Conservation (phyloP, 192 early-diverging fungal species). For the Mycoemilia scoparia region DNA sequence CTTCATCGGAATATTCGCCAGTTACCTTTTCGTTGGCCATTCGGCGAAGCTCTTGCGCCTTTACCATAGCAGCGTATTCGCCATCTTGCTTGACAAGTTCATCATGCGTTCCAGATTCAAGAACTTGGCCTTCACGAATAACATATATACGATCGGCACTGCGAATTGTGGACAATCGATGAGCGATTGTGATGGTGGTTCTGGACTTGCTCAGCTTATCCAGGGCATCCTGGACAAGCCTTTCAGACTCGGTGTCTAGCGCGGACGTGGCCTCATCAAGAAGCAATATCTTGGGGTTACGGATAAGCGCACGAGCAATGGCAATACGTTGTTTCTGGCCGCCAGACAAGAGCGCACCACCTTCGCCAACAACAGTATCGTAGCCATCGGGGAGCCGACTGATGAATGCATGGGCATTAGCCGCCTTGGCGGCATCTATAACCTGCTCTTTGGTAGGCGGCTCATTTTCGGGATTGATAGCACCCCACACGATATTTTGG, state of each 20-base stretch:
- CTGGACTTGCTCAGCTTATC: slow-evolving; percentile 54
- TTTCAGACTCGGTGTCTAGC: slow-evolving; percentile 61
- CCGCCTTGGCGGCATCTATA: slow-evolving; percentile 37
- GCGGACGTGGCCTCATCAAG: slow-evolving; percentile 84
- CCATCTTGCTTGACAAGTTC: slow-evolving; percentile 38
- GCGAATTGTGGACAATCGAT: slow-evolving; percentile 75
- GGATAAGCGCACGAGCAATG: slow-evolving; percentile 81
- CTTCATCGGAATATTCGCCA: too few species aligned
- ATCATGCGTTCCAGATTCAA: slow-evolving; percentile 62
- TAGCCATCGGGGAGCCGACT: slow-evolving; percentile 52
- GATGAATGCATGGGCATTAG: slow-evolving; percentile 67
- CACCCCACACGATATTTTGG: slow-evolving; percentile 67
- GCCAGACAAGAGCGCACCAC: slow-evolving; percentile 61
- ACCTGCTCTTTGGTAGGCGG: slow-evolving; percentile 56
- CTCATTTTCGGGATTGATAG: slow-evolving; percentile 23
- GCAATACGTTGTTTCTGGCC: slow-evolving; percentile 95
- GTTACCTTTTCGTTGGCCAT: too few species aligned
- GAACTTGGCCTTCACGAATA: slow-evolving; percentile 44
- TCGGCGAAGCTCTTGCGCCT: slow-evolving; percentile 37
- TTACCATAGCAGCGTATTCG: slow-evolving; percentile 28
- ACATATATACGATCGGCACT: slow-evolving; percentile 78
- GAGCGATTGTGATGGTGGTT: slow-evolving; percentile 82
- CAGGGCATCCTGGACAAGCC: slow-evolving; percentile 65
- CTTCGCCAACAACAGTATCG: slow-evolving; percentile 79
- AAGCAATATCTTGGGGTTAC: slow-evolving; percentile 69